These are phyloP conservation scores for Eremothecium coryli DNA, from an alignment of 1,139 yeast species.

Conservation along the genomic window DNA sequence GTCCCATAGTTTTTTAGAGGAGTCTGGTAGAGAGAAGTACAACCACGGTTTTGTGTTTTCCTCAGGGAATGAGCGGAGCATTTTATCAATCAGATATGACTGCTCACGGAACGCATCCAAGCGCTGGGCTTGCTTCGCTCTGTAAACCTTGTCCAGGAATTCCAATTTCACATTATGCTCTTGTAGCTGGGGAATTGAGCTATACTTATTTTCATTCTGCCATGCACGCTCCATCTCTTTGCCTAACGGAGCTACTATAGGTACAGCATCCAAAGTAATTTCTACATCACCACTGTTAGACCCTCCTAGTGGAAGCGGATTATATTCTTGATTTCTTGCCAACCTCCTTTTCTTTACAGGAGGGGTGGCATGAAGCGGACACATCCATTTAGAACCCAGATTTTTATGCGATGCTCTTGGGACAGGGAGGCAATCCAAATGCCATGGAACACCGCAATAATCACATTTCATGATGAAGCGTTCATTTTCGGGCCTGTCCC, in stretches of 20 bases:
- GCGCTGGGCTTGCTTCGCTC: constrained; percentile 21
- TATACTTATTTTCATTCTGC: constrained; percentile 30
- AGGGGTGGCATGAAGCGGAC: constrained; percentile 66
- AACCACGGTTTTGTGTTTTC: constrained; percentile 3
- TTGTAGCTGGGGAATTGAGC: constrained; percentile 34
- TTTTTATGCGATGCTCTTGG: constrained; percentile 72
- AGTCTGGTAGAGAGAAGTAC: constrained; percentile 3
- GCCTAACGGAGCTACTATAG: constrained; percentile 35
- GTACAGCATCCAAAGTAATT: constrained; percentile 37
- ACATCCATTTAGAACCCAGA: constrained; percentile 80
- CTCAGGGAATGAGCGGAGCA: constrained; percentile 11
- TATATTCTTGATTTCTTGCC: constrained; percentile 42
- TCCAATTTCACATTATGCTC: constrained; percentile 69
- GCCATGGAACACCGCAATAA: constrained; percentile 84
- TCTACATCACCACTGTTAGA: constrained; percentile 64
- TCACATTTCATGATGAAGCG: constrained; percentile 67
- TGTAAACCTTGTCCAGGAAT: constrained; percentile 47
- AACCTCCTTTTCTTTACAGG: constrained; percentile 34
- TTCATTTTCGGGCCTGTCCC: constrained; percentile 40
- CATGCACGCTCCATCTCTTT: constrained; percentile 34
- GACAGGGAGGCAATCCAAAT: constrained; percentile 72
- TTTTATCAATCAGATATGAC: constrained; percentile 24
- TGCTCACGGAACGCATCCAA: constrained; percentile 21
- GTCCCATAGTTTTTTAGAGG: constrained; percentile 27
- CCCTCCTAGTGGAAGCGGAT: constrained; percentile 53